These are phyloP conservation scores for Blastobotrys ciferrii DNA, from an alignment of 1,139 yeast species.

Conservation along the genomic window DNA sequence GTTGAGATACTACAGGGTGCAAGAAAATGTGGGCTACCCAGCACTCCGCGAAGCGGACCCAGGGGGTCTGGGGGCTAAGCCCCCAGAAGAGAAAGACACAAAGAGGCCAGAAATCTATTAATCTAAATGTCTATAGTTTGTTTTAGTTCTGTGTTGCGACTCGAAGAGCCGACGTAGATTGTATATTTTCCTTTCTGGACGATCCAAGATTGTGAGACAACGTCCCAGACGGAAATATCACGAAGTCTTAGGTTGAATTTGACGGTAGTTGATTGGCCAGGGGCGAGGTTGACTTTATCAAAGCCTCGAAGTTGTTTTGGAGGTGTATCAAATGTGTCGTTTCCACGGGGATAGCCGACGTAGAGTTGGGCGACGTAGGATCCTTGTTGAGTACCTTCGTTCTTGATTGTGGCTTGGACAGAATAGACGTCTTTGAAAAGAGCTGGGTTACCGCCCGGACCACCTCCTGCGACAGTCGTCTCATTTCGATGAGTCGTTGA, in stretches of 20 bases:
- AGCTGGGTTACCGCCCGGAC: slow-evolving; percentile 52
- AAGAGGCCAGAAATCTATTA: neutral
- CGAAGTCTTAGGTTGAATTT: slow-evolving; percentile 50
- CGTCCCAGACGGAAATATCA: slow-evolving; percentile 62
- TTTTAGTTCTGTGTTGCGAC: slow-evolving; percentile 49
- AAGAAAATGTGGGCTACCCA: too few species aligned
- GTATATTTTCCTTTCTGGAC: slow-evolving; percentile 58
- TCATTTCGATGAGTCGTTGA: slow-evolving; percentile 39
- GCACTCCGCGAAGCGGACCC: too few species aligned
- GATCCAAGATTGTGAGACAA: slow-evolving; percentile 57
- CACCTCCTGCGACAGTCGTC: slow-evolving; percentile 53
- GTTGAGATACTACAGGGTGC: too few species aligned
- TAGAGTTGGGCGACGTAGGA: slow-evolving; percentile 59
- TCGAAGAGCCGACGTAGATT: slow-evolving; percentile 52
- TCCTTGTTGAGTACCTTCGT: slow-evolving; percentile 52
- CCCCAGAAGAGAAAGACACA: too few species aligned
- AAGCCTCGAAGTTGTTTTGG: slow-evolving; percentile 57
- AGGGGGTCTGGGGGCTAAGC: too few species aligned
- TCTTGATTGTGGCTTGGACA: slow-evolving; percentile 49
- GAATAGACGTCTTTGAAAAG: slow-evolving; percentile 47
- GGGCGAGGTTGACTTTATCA: slow-evolving; percentile 52
- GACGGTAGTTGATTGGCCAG: slow-evolving; percentile 43
- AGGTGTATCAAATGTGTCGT: slow-evolving; percentile 43
- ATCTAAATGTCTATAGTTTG: slow-evolving; percentile 6
- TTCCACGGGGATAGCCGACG: slow-evolving; percentile 52